A percentile compares a stretch with the other conserved stretches of the same genome.
These are phyloP conservation scores for Asclepias syriaca DNA, from an alignment of 257 asterid genomes.

Conservation along the genomic window DNA sequence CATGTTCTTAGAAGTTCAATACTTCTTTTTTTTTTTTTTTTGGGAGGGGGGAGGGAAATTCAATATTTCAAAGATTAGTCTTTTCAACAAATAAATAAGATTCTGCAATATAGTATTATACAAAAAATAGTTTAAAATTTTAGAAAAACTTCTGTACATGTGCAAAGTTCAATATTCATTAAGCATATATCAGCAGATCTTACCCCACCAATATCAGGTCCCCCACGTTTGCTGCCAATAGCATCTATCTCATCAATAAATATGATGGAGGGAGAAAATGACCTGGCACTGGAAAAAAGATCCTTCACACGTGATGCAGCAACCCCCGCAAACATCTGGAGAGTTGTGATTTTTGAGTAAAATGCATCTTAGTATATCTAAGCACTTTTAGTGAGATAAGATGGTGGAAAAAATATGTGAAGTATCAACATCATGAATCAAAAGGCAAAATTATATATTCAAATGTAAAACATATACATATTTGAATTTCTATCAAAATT, in stretches of 20 bases:
- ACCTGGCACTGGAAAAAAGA: constrained; percentile 92
- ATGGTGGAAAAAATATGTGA: not conserved
- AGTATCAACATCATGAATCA: not conserved
- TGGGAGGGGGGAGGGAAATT: not conserved
- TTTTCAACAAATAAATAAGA: not conserved
- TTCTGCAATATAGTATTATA: not conserved
- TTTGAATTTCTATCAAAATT: too few species aligned
- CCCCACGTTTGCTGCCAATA: constrained; percentile 98
- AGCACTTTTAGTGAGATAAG: not conserved
- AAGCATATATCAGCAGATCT: constrained; percentile 20
- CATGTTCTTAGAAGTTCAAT: not conserved
- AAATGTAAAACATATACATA: too few species aligned
- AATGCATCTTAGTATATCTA: not conserved
- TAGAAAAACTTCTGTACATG: not conserved
- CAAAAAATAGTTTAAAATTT: not conserved
- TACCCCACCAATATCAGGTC: constrained; percentile 99
- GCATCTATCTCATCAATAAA: constrained; percentile 99
- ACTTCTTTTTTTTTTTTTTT: too few species aligned
- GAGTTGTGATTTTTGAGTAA: constrained; percentile 9
- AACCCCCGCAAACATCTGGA: constrained; percentile 98
- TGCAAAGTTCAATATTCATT: not conserved
- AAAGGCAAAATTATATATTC: too few species aligned
- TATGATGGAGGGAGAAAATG: constrained; percentile 95
- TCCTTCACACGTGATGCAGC: constrained; percentile 99
- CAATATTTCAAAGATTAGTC: not conserved